phyloP scores from a whole-genome alignment of 1,284 basidiomycete genomes.

The Sphagnurus paluster region DNA sequence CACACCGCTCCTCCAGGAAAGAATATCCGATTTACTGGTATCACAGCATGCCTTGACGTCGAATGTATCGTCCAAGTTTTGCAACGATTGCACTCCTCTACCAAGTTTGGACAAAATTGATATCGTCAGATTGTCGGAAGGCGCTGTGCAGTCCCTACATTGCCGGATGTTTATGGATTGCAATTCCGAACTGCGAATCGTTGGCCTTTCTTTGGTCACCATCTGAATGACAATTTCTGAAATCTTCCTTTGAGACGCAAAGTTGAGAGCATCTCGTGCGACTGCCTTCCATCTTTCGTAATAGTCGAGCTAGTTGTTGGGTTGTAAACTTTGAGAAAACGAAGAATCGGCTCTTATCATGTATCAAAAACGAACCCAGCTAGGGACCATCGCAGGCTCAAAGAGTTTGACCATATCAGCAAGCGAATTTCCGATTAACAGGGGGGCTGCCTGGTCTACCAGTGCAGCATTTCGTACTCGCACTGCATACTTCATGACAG shows the following conservation, averaged over 20 bases:
- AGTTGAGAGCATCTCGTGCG: neutral
- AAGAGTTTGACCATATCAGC: neutral
- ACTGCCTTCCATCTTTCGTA: conserved; percentile 4
- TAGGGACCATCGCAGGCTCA: neutral
- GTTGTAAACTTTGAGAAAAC: neutral
- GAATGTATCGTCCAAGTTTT: conserved; percentile 6
- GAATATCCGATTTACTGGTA: neutral
- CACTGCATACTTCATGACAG: conserved; percentile 11
- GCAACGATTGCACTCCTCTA: conserved; percentile 1
- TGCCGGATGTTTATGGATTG: neutral
- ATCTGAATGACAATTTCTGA: no score
- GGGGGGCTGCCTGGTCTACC: conserved; percentile 6
- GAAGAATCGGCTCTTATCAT: neutral
- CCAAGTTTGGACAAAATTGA: conserved; percentile 4
- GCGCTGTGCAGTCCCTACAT: neutral
- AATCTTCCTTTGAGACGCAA: no score
- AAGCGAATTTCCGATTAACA: conserved; percentile 1
- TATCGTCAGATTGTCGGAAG: neutral
- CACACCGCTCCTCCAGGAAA: conserved; percentile 1
- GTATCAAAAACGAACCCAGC: conserved; percentile 7
- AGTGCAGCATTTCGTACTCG: conserved; percentile 1
- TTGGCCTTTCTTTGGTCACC: neutral
- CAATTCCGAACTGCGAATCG: neutral
- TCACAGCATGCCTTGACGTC: neutral
- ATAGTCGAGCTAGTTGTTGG: conserved; percentile 5